Percentiles rank a stretch among this genome's conserved stretches.
Conservation (phyloP, 345 rosid genomes). For the Anacardium occidentale region DNA sequence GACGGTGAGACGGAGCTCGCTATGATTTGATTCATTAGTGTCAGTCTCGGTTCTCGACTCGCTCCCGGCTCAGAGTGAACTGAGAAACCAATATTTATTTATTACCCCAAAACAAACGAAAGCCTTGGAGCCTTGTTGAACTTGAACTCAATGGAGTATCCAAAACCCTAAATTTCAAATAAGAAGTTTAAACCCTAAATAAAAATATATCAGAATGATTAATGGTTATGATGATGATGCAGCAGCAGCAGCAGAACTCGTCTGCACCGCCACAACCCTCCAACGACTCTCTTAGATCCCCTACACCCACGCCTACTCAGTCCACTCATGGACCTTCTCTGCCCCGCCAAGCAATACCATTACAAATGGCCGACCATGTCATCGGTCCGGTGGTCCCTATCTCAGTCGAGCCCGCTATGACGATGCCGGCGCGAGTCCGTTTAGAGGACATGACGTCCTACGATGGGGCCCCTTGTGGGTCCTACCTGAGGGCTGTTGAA, state of each 20-base stretch:
- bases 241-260: conserved; percentile 42
- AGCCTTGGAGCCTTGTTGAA: no score
- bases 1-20: no score
- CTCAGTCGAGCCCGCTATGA: conserved; percentile 35
- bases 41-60: no score
- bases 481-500: conserved; percentile 75
- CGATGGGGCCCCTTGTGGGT: conserved; percentile 70
- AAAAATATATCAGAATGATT: conserved; percentile 41
- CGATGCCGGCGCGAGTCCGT: conserved; percentile 61
- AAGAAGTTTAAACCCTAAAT: conserved; percentile 6
- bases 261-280: conserved; percentile 27
- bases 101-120: no score
- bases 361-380: conserved; percentile 34
- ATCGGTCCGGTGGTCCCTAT: conserved; percentile 38
- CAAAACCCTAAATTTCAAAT: no score
- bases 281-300: conserved; percentile 37
- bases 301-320: conserved; percentile 28
- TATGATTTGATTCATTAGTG: no score
- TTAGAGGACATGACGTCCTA: conserved; percentile 66
- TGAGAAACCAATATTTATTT: no score
- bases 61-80: no score
- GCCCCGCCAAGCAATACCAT: conserved; percentile 24
- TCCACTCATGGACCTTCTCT: conserved; percentile 26
- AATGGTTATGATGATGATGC: conserved; percentile 45
- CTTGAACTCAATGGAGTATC: no score